Evolutionary conservation across 495 filamentous ascomycete species (phyloP).

Genomic region (Podospora sp.): DNA sequence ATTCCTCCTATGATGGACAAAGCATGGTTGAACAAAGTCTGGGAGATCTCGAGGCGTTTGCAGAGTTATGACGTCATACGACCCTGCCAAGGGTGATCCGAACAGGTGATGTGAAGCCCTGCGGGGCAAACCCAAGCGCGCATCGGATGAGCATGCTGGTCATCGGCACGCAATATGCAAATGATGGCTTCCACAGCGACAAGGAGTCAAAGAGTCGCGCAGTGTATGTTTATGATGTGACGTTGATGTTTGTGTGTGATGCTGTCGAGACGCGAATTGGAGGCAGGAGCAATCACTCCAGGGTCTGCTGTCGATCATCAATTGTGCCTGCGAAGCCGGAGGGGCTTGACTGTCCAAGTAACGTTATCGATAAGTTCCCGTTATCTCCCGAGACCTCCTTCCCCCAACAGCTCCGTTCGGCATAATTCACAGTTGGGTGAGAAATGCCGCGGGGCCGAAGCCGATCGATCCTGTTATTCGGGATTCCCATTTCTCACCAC

Average conservation of each 20-base stretch:
- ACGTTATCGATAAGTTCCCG: neutral
- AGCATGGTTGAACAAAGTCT: neutral
- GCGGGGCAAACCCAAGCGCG: neutral
- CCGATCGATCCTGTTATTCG: neutral
- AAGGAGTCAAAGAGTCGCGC: neutral
- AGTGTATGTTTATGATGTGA: too few relatives aligned
- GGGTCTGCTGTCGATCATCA: neutral
- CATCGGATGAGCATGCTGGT: neutral
- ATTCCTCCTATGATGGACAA: neutral
- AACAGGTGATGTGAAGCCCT: neutral
- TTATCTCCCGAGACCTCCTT: neutral
- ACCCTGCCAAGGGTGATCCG: neutral
- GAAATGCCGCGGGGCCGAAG: conserved; percentile 1
- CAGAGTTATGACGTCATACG: neutral
- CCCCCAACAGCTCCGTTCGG: neutral
- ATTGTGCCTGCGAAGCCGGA: neutral
- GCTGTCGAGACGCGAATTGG: neutral
- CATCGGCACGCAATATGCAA: neutral
- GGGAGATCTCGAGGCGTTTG: neutral
- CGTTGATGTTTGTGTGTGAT: too few relatives aligned
- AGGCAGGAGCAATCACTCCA: neutral
- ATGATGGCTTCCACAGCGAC: neutral
- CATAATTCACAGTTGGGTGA: neutral
- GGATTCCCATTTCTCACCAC: conserved; percentile 3
- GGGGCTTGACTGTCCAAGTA: neutral